Base-by-base conservation (phyloP, 208 protist genomes). In the Trypanosoma lewisi region DNA sequence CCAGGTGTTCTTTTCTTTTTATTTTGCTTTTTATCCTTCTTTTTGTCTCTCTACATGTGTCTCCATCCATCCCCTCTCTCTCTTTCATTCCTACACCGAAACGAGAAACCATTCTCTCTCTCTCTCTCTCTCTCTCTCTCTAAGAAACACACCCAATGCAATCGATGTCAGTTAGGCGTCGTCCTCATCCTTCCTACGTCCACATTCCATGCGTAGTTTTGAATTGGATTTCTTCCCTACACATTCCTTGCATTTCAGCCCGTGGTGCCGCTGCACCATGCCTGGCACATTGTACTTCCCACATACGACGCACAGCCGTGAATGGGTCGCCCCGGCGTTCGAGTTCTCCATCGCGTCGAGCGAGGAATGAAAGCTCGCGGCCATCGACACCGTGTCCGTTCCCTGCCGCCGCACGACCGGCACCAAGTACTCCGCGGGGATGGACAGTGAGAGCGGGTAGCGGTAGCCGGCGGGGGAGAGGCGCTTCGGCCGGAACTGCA, bases 401-500 rank as follows among this genome's bases (percentile, higher is more conserved):
- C 16, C 0, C 23, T 4, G 28, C 19, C 53, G 25, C 6, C 4
- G 21, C 21, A 16, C 12, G 2, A 73, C 53, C 9, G 88, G 90
- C 0, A 96, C 90, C 23, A 96, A 56, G 61, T 91, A 96, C 67
- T 96, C 84, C 23, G 82, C 80, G 2, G 90, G 90, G 60, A 96
- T 93, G 23, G 90, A 96, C 78, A 96, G 89, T 50, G 80, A 93
- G n/a, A 94, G 56, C 0, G 86, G 87, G 56, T 96, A 96, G 14
- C 90, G 84, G 62, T 93, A 91, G 0, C 90, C 90, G 1, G 90
- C 73, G 0, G 80, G 83, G 14, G 85, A 89, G 4, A 94, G 71
- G 3, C 44, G 80, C n/a, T 60, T 67, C 12, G 90, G 87, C 28
- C 78, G 71, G 62, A 96, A 96, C 74, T 93, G 90, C 53, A 93